These are phyloP conservation scores for Penicillium paneum DNA, from an alignment of 2,329 filamentous ascomycete species.

Conservation along the genomic window DNA sequence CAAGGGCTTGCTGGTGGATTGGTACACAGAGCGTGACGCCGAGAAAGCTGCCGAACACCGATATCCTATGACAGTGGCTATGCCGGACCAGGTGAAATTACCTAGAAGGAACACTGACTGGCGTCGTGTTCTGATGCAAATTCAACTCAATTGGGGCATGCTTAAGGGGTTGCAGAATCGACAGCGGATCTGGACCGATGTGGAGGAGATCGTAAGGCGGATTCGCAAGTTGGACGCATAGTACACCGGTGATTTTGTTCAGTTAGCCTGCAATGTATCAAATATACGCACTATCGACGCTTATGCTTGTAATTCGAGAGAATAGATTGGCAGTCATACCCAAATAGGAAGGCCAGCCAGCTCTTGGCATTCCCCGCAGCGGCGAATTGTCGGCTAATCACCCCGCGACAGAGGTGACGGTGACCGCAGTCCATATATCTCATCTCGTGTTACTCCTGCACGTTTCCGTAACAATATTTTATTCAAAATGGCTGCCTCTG, in stretches of 20 bases:
- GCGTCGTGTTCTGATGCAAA: constrained; percentile 19
- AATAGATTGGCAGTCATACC: not conserved
- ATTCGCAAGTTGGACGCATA: constrained; percentile 16
- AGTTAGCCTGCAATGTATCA: not conserved
- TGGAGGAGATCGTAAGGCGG: constrained; percentile 39
- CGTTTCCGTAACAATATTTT: not conserved
- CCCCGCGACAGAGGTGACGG: not conserved
- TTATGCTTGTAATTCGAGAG: not conserved
- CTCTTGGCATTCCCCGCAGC: not conserved
- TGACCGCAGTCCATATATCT: not conserved
- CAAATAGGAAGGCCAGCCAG: constrained; percentile 1
- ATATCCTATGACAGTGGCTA: not conserved
- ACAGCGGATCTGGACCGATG: constrained; percentile 20
- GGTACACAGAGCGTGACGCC: not conserved
- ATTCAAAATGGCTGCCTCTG: constrained; percentile 22
- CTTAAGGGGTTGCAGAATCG: constrained; percentile 27
- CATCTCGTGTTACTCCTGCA: not conserved
- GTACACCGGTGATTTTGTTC: too few species aligned
- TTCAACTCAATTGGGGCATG: constrained; percentile 16
- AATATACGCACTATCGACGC: not conserved
- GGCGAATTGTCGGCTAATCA: constrained; percentile 1
- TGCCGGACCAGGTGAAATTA: not conserved
- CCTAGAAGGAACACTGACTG: constrained; percentile 16
- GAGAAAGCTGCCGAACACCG: not conserved
- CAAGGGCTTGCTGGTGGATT: not conserved